Evolutionary conservation across 805 yeast genomes (phyloP).

Genomic region (Pichia phayaonensis): DNA sequence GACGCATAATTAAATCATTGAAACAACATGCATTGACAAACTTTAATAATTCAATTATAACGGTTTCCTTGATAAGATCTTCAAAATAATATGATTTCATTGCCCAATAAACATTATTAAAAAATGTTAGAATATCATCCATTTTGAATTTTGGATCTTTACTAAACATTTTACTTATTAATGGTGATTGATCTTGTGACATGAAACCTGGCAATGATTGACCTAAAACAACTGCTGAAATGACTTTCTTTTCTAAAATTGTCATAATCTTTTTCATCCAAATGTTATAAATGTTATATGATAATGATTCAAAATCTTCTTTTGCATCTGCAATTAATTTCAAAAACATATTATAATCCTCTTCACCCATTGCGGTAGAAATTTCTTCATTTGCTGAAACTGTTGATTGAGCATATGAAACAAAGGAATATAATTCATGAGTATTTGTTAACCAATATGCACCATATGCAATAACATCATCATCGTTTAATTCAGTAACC

Average conservation of each 20-base stretch:
- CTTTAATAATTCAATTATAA: slow-evolving; percentile 71
- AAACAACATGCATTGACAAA: slow-evolving; percentile 90
- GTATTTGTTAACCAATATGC: slow-evolving; percentile 97
- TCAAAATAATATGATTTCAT: slow-evolving; percentile 89
- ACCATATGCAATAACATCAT: slow-evolving; percentile 82
- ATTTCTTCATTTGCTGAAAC: slow-evolving; percentile 76
- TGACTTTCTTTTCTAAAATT: slow-evolving; percentile 81
- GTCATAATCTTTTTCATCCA: slow-evolving; percentile 96
- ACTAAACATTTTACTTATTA: slow-evolving; percentile 74
- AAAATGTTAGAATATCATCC: slow-evolving; percentile 88
- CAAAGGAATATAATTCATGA: slow-evolving; percentile 91
- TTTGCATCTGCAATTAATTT: slow-evolving; percentile 83
- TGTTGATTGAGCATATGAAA: slow-evolving; percentile 88
- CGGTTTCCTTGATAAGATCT: slow-evolving; percentile 74
- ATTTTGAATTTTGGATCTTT: slow-evolving; percentile 69
- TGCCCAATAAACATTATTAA: slow-evolving; percentile 87
- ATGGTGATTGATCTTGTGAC: slow-evolving; percentile 75
- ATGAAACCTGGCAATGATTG: slow-evolving; percentile 95
- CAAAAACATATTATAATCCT: slow-evolving; percentile 84
- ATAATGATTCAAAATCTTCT: slow-evolving; percentile 88
- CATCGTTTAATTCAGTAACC: slow-evolving; percentile 74
- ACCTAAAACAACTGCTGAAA: slow-evolving; percentile 90
- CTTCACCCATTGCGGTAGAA: slow-evolving; percentile 77
- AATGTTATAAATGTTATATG: slow-evolving; percentile 89
- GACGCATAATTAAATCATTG: slow-evolving; percentile 91